phyloP scores from a whole-genome alignment of 164 flowering plant genomes.

The Magnolia sinica region DNA sequence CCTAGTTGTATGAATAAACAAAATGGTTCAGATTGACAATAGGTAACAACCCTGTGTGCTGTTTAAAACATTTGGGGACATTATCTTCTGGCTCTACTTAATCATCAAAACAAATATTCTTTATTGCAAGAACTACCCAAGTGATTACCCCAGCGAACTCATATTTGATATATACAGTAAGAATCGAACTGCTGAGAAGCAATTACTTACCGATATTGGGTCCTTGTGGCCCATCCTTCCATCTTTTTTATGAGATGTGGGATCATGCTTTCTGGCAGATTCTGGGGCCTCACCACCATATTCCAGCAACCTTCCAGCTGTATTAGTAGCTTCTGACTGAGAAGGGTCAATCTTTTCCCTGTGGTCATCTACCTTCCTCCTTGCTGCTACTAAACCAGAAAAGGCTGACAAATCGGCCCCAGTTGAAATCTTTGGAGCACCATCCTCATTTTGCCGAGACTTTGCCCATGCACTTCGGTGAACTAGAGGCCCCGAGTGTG shows the following conservation, averaged over 20 bases:
- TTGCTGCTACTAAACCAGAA: slow-evolving; percentile 63
- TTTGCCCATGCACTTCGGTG: slow-evolving; percentile 79
- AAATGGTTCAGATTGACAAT: too few species aligned
- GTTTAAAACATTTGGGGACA: too few species aligned
- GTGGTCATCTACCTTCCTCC: slow-evolving; percentile 58
- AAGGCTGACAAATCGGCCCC: slow-evolving; percentile 59
- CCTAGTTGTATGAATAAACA: too few species aligned
- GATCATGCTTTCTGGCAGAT: slow-evolving; percentile 45
- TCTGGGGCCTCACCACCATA: slow-evolving; percentile 62
- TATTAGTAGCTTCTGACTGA: slow-evolving; percentile 43
- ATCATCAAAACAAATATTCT: too few species aligned
- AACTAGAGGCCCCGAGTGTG: slow-evolving; percentile 92
- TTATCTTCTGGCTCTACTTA: too few species aligned
- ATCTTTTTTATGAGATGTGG: slow-evolving; percentile 45
- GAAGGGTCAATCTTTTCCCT: slow-evolving; percentile 46
- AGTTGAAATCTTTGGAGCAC: slow-evolving; percentile 57
- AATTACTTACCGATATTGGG: slow-evolving; percentile 64
- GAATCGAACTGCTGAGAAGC: not conserved
- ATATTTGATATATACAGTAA: not conserved
- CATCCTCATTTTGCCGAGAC: slow-evolving; percentile 53
- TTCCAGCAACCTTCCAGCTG: slow-evolving; percentile 52
- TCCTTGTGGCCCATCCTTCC: slow-evolving; percentile 51
- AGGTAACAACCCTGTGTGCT: too few species aligned
- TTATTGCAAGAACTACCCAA: too few species aligned
- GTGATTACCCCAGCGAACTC: too few species aligned